phyloP scores from a whole-genome alignment of 2,329 filamentous ascomycete genomes.

The Colletotrichum noveboracense region DNA sequence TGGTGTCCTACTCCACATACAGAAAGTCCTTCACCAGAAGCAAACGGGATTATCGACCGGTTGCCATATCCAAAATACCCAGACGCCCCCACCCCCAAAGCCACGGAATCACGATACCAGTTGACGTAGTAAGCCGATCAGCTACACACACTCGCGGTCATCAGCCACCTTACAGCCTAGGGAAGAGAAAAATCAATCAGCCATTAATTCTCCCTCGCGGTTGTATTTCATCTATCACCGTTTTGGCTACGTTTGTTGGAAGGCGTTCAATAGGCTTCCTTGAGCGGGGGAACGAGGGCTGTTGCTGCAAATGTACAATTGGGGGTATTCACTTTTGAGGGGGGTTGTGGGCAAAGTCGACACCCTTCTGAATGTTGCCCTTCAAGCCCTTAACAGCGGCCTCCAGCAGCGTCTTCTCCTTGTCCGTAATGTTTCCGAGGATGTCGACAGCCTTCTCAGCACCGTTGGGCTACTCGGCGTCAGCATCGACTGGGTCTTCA shows the following conservation, averaged over 20 bases:
- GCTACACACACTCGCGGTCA: slow-evolving; percentile 6
- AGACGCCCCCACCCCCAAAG: neutral
- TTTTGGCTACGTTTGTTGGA: slow-evolving; percentile 24
- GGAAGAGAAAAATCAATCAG: slow-evolving; percentile 30
- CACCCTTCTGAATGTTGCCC: slow-evolving; percentile 93
- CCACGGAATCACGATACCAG: neutral
- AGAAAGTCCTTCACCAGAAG: neutral
- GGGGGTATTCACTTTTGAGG: slow-evolving; percentile 79
- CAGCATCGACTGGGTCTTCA: slow-evolving; percentile 27
- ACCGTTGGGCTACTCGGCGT: slow-evolving; percentile 70
- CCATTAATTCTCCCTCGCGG: slow-evolving; percentile 24
- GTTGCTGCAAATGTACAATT: slow-evolving; percentile 19
- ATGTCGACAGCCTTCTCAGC: slow-evolving; percentile 86
- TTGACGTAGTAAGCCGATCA: neutral
- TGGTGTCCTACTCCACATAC: slow-evolving; percentile 2
- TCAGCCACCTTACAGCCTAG: slow-evolving; percentile 32
- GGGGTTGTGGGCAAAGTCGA: slow-evolving; percentile 86
- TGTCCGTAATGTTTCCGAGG: slow-evolving; percentile 76
- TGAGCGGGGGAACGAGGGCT: neutral
- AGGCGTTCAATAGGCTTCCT: slow-evolving; percentile 17
- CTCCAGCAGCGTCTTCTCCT: slow-evolving; percentile 88
- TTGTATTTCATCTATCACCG: slow-evolving; percentile 22
- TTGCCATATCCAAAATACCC: neutral
- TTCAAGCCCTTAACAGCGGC: slow-evolving; percentile 79
- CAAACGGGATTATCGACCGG: neutral